Evolutionary conservation across 805 yeast genomes (phyloP).

Genomic region (Martiniozyma abietophila): DNA sequence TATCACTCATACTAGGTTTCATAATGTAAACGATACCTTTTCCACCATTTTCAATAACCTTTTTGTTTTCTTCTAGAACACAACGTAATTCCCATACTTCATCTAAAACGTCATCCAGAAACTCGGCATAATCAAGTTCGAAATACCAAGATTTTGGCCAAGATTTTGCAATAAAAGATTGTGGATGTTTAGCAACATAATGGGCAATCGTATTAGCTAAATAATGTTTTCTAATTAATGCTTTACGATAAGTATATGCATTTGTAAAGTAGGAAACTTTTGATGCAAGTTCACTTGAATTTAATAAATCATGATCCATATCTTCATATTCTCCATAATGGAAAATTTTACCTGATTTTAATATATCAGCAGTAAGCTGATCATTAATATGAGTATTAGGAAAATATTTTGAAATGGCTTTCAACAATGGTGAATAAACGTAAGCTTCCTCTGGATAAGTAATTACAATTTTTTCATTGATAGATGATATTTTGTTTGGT

Average conservation of each 20-base stretch:
- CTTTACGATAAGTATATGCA: conserved; percentile 83
- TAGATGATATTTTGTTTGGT: not conserved
- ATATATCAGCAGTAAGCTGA: conserved; percentile 6
- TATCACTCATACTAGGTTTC: conserved; percentile 95
- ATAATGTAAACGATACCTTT: conserved; percentile 57
- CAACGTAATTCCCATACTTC: conserved; percentile 84
- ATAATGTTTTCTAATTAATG: conserved; percentile 83
- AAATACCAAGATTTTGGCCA: conserved; percentile 70
- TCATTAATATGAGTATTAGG: conserved; percentile 4
- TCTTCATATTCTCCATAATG: conserved; percentile 91
- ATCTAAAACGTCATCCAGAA: conserved; percentile 86
- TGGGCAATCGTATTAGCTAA: conserved; percentile 76
- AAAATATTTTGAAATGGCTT: conserved; percentile 26
- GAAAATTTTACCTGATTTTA: conserved; percentile 32
- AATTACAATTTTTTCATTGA: conserved; percentile 21
- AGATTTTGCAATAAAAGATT: conserved; percentile 46
- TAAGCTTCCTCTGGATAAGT: conserved; percentile 33
- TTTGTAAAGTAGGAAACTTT: conserved; percentile 62
- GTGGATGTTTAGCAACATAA: conserved; percentile 66
- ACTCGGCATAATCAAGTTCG: conserved; percentile 93
- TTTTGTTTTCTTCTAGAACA: conserved; percentile 50
- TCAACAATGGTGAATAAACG: conserved; percentile 32
- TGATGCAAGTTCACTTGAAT: conserved; percentile 19
- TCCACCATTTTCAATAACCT: conserved; percentile 22
- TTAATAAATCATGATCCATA: conserved; percentile 60